Evolutionary conservation across 352 stramenopile species (phyloP), one percentile per base, ranked within the genome.

Genomic region (Globisporangium uncinulatum): DNA sequence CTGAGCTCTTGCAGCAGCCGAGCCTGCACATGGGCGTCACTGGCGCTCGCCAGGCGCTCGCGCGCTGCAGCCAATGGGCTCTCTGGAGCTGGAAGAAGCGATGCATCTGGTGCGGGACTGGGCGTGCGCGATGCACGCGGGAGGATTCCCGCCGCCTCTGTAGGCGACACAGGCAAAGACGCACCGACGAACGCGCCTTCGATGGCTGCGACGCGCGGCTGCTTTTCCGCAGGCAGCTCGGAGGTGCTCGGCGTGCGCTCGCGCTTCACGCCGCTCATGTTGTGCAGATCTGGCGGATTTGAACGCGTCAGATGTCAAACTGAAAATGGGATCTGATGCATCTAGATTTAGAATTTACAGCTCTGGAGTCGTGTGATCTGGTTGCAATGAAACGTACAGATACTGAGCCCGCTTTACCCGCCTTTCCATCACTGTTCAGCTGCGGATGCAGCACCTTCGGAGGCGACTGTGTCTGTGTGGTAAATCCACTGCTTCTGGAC

Each of bases 1-100:
- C 74, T 88, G 61, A 76, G 87, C 52, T 82, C 66, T 32, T 87
- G 50, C 50, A 92, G 62, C 47, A 92, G 66, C 59, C 70, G 68
- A 20, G 73, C 75, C 49, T 92, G 81, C 45, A 92, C 62, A 67
- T 89, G 79, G 3, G 73, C 62, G 51, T 89, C 79, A 1, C 52
- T 62, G 7, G 74, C 74, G 51, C 15, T 54, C 51, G 66, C 53
- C 24, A 88, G 65, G 52, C 74, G 67, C 44, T 58, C 51, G 15
- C 74, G 67, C 31, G 84, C 77, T 13, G 61, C 55, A 10, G 70
- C 69, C 42, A 89, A 61, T 6, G 65, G 50, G 11, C 17, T 66
- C 57, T 51, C 70, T 69, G 1, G 69, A 21, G 49, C 37, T 41
- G 32, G n/a, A 47, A 29, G 6, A 14, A 21, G 41, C 15, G 41